A percentile compares a stretch with the other conserved stretches of the same genome.
phyloP scores from a whole-genome alignment of 345 rosid genomes.

The Melastoma malabathricum region DNA sequence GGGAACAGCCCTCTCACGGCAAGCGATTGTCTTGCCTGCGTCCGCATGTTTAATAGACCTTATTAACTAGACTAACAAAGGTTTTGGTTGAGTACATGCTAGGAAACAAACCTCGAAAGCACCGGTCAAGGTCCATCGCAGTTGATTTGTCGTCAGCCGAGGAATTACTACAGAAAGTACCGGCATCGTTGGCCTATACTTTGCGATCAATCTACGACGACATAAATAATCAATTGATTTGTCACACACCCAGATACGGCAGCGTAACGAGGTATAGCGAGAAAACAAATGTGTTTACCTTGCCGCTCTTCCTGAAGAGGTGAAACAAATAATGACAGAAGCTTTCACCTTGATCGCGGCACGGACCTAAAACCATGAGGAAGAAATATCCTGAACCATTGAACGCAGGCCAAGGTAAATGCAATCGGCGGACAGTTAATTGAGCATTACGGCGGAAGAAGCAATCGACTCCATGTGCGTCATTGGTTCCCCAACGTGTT shows the following conservation, averaged over 20 bases:
- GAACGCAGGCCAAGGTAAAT: neutral
- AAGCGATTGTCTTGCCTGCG: slow-evolving; percentile 63
- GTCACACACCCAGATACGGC: neutral
- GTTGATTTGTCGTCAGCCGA: slow-evolving; percentile 52
- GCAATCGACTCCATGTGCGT: slow-evolving; percentile 91
- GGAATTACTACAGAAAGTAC: slow-evolving; percentile 76
- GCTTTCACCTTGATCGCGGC: slow-evolving; percentile 81
- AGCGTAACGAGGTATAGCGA: too few species aligned
- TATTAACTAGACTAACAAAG: too few species aligned
- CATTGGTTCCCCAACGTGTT: slow-evolving; percentile 94
- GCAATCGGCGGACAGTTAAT: slow-evolving; percentile 2
- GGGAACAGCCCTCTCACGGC: slow-evolving; percentile 56
- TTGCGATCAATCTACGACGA: slow-evolving; percentile 47
- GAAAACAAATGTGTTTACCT: slow-evolving; percentile 17
- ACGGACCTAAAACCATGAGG: slow-evolving; percentile 30
- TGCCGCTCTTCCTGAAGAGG: slow-evolving; percentile 76
- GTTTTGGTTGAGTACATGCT: neutral
- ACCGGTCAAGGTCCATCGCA: slow-evolving; percentile 58
- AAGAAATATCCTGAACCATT: slow-evolving; percentile 1
- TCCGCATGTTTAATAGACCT: too few species aligned
- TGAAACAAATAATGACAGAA: slow-evolving; percentile 63
- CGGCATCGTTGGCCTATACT: slow-evolving; percentile 76
- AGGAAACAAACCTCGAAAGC: slow-evolving; percentile 43
- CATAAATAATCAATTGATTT: neutral
- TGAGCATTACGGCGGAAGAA: slow-evolving; percentile 85